phyloP scores from a whole-genome alignment of 169 alveolate genomes.

The Neospora caninum region DNA sequence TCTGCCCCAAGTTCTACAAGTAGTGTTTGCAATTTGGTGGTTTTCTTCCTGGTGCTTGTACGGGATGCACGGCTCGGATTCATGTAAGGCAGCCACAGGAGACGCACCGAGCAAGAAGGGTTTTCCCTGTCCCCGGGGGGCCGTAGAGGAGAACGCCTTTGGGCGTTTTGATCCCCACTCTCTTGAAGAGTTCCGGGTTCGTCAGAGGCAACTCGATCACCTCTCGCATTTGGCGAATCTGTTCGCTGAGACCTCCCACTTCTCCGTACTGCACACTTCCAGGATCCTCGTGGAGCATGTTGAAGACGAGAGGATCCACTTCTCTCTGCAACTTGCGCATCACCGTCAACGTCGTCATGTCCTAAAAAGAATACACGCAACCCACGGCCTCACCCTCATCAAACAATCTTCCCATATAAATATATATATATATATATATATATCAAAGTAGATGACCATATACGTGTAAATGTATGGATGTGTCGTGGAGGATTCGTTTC shows the following conservation, averaged over 20 bases:
- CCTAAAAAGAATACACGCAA: constrained; percentile 71
- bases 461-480: too few relatives aligned
- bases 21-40: too few relatives aligned
- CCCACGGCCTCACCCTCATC: not conserved
- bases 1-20: too few relatives aligned
- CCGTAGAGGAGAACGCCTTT: constrained; percentile 98
- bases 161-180: constrained; percentile 99
- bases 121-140: constrained; percentile 99
- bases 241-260: constrained; percentile 98
- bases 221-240: constrained; percentile 97
- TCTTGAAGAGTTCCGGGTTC: constrained; percentile 96
- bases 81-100: too few relatives aligned
- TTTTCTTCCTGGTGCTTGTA: too few relatives aligned
- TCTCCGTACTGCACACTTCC: constrained; percentile 81
- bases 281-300: constrained; percentile 97
- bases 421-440: not conserved
- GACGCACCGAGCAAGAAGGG: constrained; percentile 92
- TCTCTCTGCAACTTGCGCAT: constrained; percentile 97
- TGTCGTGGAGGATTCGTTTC: too few relatives aligned
- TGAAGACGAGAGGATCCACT: constrained; percentile 98
- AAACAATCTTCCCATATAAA: too few relatives aligned
- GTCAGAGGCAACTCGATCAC: constrained; percentile 98
- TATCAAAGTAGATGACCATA: not conserved
- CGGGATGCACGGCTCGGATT: too few relatives aligned
- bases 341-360: constrained; percentile 98